Base-by-base conservation (phyloP, 805 yeast species). In the Wickerhamiella allomyrinae region DNA sequence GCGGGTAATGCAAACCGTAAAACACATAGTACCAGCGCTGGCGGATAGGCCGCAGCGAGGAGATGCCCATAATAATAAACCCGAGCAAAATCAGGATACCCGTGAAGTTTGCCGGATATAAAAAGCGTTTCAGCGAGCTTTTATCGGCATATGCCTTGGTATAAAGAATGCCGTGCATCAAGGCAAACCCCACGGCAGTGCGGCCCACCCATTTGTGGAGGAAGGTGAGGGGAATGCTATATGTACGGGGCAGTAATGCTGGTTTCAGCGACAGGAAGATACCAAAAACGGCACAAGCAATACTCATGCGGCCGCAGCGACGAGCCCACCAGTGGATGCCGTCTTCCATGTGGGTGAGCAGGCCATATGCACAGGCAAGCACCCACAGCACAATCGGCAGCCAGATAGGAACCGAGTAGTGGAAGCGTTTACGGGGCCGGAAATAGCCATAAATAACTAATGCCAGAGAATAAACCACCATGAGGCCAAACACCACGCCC, bases 181-280 rank as follows among this genome's bases (percentile, higher is more conserved):
- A 44, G 2, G 84, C 72, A 55, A 82, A 78, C 7, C 80, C 23
- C 0, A 85, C 78, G n/a, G 84, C 73, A 2, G 80, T 60, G 43
- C 97, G 67, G 2, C 94, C 80, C 1, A 87, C 63, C 96, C 96
- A 89, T 57, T 87, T 87, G 62, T 89, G 97, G 17, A 85, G 65
- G 0, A 93, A 87, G 9, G 86, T 57, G 27, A 86, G 58, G 7
- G 78, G 59, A 40, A 86, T 62, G 56, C 84, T 84, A 19, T 85
- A 61, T 0, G 81, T 74, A 38, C 73, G 68, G 0, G 95, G 95
- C 37, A 89, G 60, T 1, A 94, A 89, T 1, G 91, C 77, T 0
- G 97, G 96, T 43, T 91, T 65, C 42, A 85, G 56, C 0, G 93
- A 76, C 19, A 89, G 59, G 45, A 86, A 79, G 31, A 85, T 61